Evolutionary conservation across 2,329 filamentous ascomycete species (phyloP).

Genomic region (Lithohypha guttulata): DNA sequence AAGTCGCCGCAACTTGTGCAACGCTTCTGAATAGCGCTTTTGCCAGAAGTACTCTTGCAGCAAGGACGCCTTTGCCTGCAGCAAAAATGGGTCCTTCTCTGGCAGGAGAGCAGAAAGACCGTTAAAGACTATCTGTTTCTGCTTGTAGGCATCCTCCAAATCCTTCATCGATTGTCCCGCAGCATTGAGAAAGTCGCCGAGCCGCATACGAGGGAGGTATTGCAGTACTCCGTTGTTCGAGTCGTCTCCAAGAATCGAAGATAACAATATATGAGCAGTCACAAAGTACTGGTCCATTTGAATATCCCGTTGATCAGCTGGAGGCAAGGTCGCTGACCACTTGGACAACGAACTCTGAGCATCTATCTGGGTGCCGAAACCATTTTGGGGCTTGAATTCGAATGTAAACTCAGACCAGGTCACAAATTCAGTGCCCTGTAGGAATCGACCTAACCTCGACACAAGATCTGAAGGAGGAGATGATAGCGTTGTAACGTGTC

Average conservation of each 20-base stretch:
- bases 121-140: constrained; percentile 1
- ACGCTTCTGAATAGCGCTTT: background rate
- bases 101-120: background rate
- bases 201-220: constrained; percentile 4
- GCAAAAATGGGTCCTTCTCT: background rate
- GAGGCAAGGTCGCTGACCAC: background rate
- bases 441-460: constrained; percentile 1
- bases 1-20: background rate
- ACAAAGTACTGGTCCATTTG: constrained; percentile 3
- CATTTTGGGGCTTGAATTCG: background rate
- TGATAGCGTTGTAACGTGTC: constrained; percentile 1
- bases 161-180: constrained; percentile 1
- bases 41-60: constrained; percentile 4
- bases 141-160: constrained; percentile 5
- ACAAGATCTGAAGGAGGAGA: constrained; percentile 2
- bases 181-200: constrained; percentile 3
- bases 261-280: background rate
- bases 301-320: background rate
- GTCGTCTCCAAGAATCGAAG: background rate
- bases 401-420: constrained; percentile 5
- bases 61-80: background rate
- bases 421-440: constrained; percentile 5
- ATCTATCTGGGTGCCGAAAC: background rate
- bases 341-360: background rate
- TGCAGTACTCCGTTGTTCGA: constrained; percentile 2